Evolutionary conservation across 305 asterid species (phyloP).

Genomic region (Fraxinus velutina): DNA sequence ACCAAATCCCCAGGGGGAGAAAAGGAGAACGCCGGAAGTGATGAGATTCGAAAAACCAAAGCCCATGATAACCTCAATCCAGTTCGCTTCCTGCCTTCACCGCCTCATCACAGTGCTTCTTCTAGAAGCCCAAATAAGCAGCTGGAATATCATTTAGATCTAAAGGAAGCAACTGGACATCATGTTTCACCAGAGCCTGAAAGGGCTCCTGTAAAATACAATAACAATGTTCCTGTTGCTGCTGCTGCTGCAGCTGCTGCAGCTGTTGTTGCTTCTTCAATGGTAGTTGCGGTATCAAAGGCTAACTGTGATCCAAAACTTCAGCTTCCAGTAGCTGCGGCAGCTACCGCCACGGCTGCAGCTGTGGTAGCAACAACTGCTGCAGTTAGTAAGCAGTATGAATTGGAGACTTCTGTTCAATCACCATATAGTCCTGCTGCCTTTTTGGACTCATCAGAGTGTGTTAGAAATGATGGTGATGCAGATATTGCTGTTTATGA

Average conservation of each 20-base stretch:
- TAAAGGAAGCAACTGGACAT: constrained; percentile 35
- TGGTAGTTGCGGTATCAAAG: constrained; percentile 80
- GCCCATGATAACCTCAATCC: constrained; percentile 36
- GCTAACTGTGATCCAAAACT: constrained; percentile 46
- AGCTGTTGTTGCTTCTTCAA: constrained; percentile 89
- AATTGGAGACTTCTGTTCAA: constrained; percentile 47
- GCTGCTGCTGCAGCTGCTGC: constrained; percentile 90
- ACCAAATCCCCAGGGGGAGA: constrained; percentile 39
- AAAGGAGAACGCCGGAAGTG: constrained; percentile 40
- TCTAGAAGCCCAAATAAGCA: constrained; percentile 41
- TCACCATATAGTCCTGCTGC: constrained; percentile 46
- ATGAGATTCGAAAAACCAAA: constrained; percentile 31
- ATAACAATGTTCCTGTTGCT: constrained; percentile 63
- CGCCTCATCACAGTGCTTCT: constrained; percentile 50
- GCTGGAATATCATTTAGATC: constrained; percentile 34
- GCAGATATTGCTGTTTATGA: constrained; percentile 39
- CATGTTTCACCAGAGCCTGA: constrained; percentile 43
- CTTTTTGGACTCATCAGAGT: constrained; percentile 30
- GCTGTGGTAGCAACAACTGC: constrained; percentile 91
- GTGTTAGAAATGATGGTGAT: constrained; percentile 53
- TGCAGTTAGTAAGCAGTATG: constrained; percentile 71
- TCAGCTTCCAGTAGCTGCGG: constrained; percentile 87
- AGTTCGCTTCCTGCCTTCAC: constrained; percentile 65
- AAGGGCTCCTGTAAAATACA: constrained; percentile 37
- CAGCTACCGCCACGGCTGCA: constrained; percentile 92